Base-by-base conservation (phyloP, 2,329 filamentous ascomycete genomes). In the Colletotrichum sp. region DNA sequence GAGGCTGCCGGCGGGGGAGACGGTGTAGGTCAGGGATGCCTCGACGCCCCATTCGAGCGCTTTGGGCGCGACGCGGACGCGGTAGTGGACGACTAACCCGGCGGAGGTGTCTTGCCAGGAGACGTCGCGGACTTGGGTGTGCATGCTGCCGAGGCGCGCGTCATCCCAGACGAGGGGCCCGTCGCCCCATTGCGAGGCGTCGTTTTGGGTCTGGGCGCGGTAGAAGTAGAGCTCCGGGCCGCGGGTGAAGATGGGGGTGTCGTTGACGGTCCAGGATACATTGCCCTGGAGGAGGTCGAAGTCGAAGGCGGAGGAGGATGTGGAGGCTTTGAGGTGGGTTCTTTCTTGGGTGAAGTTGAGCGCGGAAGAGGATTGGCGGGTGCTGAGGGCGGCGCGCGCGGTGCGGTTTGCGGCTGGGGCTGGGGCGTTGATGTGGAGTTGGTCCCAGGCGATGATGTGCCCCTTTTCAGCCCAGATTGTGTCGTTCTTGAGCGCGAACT, bases 1-100 rank as follows among this genome's bases (percentile, higher is more conserved):
- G 6, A 90, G 72, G 0, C 43, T 52, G 43, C 78, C 78, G 1
- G 84, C 84, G 5, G 83, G 78, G 7, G 77, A 79, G 77, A 89
- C 86, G 0, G 81, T 86, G 78, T 89, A 89, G 13, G 80, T 82
- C 15, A 85, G 82, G 9, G 78, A 79, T 6, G 82, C 79, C 28
- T 82, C 78, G 34, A 79, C 78, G 6, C 81, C 83, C 87, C 88
- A 91, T 13, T 86, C 86, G 0, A 89, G 82, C 7, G 87, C 84
- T 0, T 86, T 85, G 5, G 89, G 88, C 0, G 85, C 86, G 36
- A 89, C 79, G n/a, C 85, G 84, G 18, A 85, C 83, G 30, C 82
- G 80, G 13, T 86, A 82, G 3, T 79, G 80, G 26, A 86, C 78
- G 8, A 78, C 78, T 26, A 85, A 71, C 6, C 77, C 72, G 67